These are phyloP conservation scores for Prototheca cutis DNA, from an alignment of 163 green algal genomes.

Conservation along the genomic window DNA sequence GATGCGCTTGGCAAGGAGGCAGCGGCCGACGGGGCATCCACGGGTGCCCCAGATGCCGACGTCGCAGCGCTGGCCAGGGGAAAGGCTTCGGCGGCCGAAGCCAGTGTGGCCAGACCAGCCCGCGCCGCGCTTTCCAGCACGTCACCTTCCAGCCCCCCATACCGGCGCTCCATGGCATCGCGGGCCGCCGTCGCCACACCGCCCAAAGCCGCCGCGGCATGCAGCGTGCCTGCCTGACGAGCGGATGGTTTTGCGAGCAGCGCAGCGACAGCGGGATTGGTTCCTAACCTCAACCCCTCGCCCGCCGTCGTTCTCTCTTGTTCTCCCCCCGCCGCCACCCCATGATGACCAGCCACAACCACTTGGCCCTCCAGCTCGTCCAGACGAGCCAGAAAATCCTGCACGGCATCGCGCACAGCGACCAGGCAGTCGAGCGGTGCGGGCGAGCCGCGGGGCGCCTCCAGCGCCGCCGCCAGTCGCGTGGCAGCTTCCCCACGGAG, in stretches of 20 bases:
- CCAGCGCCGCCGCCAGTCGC: constrained; percentile 29
- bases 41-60: too few species aligned
- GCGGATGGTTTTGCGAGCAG: too few species aligned
- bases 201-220: neutral
- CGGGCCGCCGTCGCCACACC: neutral
- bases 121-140: neutral
- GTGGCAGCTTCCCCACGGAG: constrained; percentile 22
- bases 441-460: constrained; percentile 5
- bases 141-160: neutral
- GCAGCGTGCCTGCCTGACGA: too few species aligned
- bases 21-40: too few species aligned
- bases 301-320: too few species aligned
- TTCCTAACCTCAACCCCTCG: too few species aligned
- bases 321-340: too few species aligned
- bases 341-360: neutral
- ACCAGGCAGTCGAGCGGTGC: constrained; percentile 18
- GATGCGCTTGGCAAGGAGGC: too few species aligned
- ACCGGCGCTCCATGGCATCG: neutral
- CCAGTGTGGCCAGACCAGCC: neutral
- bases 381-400: neutral
- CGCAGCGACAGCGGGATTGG: too few species aligned
- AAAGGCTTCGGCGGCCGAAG: neutral
- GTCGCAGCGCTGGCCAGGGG: too few species aligned
- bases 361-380: too few species aligned
- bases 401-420: constrained; percentile 5